Conservation (phyloP, 139 green algal genomes). For the Coelastrella sp. region DNA sequence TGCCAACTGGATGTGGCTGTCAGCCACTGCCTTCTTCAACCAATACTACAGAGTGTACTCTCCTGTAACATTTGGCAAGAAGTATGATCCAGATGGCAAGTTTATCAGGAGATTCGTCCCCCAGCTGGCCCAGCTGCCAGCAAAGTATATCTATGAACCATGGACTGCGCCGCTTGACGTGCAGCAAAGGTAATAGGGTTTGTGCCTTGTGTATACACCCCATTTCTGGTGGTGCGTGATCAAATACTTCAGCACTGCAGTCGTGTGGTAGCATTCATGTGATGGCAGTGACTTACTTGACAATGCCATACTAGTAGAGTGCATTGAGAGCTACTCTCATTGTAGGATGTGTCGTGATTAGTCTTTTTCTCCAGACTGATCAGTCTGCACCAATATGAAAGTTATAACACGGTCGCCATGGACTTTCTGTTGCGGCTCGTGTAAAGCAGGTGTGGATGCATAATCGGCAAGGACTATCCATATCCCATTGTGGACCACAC, state of each 20-base stretch:
- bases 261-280: too few relatives aligned
- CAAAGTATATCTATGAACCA: conserved; percentile 97
- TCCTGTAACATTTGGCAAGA: conserved; percentile 89
- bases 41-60: conserved; percentile 68
- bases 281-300: too few relatives aligned
- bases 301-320: too few relatives aligned
- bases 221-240: too few relatives aligned
- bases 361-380: too few relatives aligned
- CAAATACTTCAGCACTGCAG: too few relatives aligned
- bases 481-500: conserved; percentile 91
- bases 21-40: conserved; percentile 90
- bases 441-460: conserved; percentile 75
- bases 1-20: conserved; percentile 97
- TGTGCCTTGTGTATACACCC: too few relatives aligned
- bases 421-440: too few relatives aligned
- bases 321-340: too few relatives aligned
- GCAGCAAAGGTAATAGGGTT: conserved; percentile 76
- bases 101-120: conserved; percentile 79
- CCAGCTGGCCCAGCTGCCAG: conserved; percentile 78
- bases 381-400: too few relatives aligned
- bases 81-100: conserved; percentile 92
- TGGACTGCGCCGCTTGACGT: conserved; percentile 92
- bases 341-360: too few relatives aligned
- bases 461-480: conserved; percentile 96
- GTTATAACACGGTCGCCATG: too few relatives aligned